These are phyloP conservation scores for Cercospora citrullina DNA, from an alignment of 2,329 filamentous ascomycete genomes.

Conservation along the genomic window DNA sequence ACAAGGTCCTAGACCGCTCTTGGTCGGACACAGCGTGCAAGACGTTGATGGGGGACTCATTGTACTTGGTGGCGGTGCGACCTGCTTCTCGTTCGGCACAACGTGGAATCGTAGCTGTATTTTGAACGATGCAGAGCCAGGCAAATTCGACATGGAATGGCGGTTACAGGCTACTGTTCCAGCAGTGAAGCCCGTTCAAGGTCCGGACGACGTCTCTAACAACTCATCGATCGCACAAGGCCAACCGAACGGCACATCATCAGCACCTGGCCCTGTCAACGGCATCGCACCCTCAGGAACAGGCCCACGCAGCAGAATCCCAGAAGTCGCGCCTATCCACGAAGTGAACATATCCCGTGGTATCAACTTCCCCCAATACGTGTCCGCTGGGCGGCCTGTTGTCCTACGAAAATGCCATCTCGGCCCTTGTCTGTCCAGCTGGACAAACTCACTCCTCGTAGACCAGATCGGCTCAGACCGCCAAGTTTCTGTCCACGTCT, in stretches of 20 bases:
- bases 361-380: conserved; percentile 60
- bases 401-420: conserved; percentile 67
- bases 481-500: neutral
- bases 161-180: conserved; percentile 30
- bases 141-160: conserved; percentile 33
- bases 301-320: conserved; percentile 15
- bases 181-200: conserved; percentile 25
- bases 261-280: neutral
- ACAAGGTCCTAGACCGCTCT: conserved; percentile 59
- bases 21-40: conserved; percentile 67
- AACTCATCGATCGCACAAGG: conserved; percentile 7
- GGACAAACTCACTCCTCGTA: conserved; percentile 69
- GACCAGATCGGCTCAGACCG: conserved; percentile 32
- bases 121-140: conserved; percentile 31
- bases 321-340: conserved; percentile 44
- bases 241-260: neutral
- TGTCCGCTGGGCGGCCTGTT: conserved; percentile 60
- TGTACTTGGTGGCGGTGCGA: conserved; percentile 76
- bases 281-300: neutral
- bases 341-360: conserved; percentile 54
- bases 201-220: conserved; percentile 20
- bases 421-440: conserved; percentile 65
- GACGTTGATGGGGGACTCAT: conserved; percentile 54
- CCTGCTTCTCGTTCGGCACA: conserved; percentile 88
- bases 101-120: conserved; percentile 69